Conservation (phyloP, 306 rosid species). For the Astragalus glycyphyllos region DNA sequence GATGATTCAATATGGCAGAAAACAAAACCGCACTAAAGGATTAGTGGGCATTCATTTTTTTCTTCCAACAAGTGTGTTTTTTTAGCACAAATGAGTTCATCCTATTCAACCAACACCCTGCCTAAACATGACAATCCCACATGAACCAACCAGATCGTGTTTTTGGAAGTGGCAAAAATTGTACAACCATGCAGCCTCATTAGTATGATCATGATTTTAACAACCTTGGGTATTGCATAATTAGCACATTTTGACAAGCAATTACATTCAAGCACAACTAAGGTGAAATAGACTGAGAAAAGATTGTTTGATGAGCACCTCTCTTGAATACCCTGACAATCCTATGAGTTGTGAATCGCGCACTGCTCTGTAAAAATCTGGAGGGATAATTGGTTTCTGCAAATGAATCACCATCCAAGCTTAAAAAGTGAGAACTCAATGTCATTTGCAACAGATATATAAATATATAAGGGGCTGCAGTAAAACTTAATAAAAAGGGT, state of each 20-base stretch:
- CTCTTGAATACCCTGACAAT: slow-evolving; percentile 89
- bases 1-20: not conserved
- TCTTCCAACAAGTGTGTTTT: too few species aligned
- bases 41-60: not conserved
- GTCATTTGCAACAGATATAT: slow-evolving; percentile 28
- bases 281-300: not conserved
- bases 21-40: not conserved
- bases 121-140: not conserved
- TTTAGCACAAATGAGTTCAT: not conserved
- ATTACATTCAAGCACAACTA: slow-evolving; percentile 15
- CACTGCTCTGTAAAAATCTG: slow-evolving; percentile 73
- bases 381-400: slow-evolving; percentile 91
- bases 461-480: not conserved
- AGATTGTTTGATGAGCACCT: slow-evolving; percentile 61
- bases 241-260: slow-evolving; percentile 17
- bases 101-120: not conserved
- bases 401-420: slow-evolving; percentile 36
- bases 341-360: slow-evolving; percentile 97
- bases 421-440: slow-evolving; percentile 34
- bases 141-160: not conserved
- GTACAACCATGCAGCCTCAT: not conserved
- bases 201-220: not conserved
- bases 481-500: slow-evolving; percentile 5
- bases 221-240: not conserved
- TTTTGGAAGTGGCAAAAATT: not conserved